phyloP scores from a whole-genome alignment of 2,329 filamentous ascomycete genomes.

The Xylariales sp. region DNA sequence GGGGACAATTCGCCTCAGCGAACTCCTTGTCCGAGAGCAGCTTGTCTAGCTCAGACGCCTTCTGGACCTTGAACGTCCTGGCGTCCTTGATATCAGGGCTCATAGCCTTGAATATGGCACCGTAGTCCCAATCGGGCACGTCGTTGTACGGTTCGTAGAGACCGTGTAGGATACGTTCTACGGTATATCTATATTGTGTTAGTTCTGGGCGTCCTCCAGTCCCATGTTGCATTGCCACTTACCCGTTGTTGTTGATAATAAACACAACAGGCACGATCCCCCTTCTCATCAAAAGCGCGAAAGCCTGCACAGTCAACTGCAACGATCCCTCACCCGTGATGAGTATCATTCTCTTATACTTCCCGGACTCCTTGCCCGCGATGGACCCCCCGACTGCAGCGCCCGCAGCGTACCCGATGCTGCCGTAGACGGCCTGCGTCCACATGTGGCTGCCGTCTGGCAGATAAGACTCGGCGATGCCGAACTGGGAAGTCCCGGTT shows the following conservation, averaged over 20 bases:
- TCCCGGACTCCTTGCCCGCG: neutral
- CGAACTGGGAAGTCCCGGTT: neutral
- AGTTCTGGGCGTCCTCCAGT: no score
- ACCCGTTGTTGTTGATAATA: neutral
- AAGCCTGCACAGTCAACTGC: neutral
- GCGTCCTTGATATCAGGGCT: neutral
- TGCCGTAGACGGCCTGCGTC: neutral
- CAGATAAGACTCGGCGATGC: neutral
- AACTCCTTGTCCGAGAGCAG: neutral
- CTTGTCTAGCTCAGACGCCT: neutral
- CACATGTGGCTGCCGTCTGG: neutral
- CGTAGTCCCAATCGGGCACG: neutral
- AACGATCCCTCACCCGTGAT: neutral
- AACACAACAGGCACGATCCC: neutral
- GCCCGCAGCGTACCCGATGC: neutral
- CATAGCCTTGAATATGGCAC: neutral
- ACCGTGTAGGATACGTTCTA: neutral
- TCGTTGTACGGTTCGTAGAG: neutral
- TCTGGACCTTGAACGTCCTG: neutral
- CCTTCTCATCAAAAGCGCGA: neutral
- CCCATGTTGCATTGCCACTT: neutral
- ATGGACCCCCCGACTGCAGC: neutral
- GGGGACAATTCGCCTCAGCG: neutral
- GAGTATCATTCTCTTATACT: neutral
- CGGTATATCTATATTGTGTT: neutral